Percentiles rank a stretch among this genome's conserved stretches.
phyloP scores from a whole-genome alignment of 1,139 yeast genomes.

The Geotrichum macrosporum region DNA sequence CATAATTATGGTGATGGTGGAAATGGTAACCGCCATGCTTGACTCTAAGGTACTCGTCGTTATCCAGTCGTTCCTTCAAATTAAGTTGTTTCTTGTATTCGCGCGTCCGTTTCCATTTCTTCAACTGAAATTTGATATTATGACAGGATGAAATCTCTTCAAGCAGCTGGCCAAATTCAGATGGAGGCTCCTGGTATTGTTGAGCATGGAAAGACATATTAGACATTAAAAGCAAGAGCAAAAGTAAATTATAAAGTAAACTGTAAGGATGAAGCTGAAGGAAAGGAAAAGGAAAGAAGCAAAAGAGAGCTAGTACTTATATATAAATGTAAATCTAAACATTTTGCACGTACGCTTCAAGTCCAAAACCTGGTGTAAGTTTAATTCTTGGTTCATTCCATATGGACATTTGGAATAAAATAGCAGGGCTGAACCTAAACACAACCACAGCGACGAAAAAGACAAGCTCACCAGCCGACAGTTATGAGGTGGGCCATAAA shows the following conservation, averaged over 20 bases:
- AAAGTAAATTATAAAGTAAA: background rate
- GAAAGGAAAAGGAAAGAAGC: too few species aligned
- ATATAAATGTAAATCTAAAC: too few species aligned
- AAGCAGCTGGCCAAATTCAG: slow-evolving; percentile 6
- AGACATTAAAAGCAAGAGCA: background rate
- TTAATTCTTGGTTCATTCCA: too few species aligned
- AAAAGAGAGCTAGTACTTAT: too few species aligned
- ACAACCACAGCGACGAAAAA: too few species aligned
- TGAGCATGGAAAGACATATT: background rate
- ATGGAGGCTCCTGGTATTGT: background rate
- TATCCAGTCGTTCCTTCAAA: slow-evolving; percentile 7
- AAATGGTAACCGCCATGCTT: slow-evolving; percentile 1
- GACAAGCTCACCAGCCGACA: too few species aligned
- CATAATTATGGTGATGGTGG: background rate
- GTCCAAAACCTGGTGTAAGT: too few species aligned
- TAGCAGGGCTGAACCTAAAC: too few species aligned
- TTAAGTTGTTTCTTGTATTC: slow-evolving; percentile 10
- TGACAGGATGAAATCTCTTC: slow-evolving; percentile 18
- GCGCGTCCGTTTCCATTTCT: slow-evolving; percentile 18
- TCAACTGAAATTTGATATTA: slow-evolving; percentile 16
- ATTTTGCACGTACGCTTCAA: too few species aligned
- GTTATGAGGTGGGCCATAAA: too few species aligned
- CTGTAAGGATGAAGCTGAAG: too few species aligned
- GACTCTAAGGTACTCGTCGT: slow-evolving; percentile 2
- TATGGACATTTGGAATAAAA: too few species aligned